phyloP scores from a whole-genome alignment of 257 asterid genomes.

The Nicotiana sylvestris region DNA sequence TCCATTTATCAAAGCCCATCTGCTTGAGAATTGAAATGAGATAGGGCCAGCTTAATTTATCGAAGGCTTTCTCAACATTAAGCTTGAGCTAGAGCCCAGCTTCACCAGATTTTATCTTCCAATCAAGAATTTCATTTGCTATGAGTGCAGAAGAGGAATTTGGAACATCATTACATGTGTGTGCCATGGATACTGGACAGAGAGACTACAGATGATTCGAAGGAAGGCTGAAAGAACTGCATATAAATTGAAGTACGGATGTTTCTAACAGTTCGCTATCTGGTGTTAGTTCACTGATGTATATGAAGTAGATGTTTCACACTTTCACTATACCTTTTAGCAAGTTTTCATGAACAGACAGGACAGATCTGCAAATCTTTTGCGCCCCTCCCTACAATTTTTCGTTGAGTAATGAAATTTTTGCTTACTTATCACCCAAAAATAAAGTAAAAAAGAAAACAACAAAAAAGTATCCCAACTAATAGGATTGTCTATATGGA shows the following conservation, averaged over 20 bases:
- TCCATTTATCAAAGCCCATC: too few relatives aligned
- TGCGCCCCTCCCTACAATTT: not conserved
- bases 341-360: not conserved
- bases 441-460: not conserved
- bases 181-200: not conserved
- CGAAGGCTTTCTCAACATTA: too few relatives aligned
- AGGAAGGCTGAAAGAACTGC: not conserved
- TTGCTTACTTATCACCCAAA: not conserved
- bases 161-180: not conserved
- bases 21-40: too few relatives aligned
- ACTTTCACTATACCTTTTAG: not conserved
- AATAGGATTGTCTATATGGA: not conserved
- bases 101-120: too few relatives aligned
- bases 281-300: not conserved
- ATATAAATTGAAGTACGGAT: not conserved
- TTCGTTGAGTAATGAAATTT: not conserved
- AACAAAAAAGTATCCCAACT: not conserved
- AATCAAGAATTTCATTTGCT: too few relatives aligned
- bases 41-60: too few relatives aligned
- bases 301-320: not conserved
- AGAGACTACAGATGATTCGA: not conserved
- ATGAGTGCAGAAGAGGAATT: not conserved
- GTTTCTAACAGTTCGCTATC: not conserved
- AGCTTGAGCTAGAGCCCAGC: too few relatives aligned
- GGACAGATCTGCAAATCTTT: not conserved